Percentiles rank a stretch among this genome's conserved stretches.
These are phyloP conservation scores for Coemansia sp. DNA, from an alignment of 192 early-diverging fungal species.

Conservation along the genomic window DNA sequence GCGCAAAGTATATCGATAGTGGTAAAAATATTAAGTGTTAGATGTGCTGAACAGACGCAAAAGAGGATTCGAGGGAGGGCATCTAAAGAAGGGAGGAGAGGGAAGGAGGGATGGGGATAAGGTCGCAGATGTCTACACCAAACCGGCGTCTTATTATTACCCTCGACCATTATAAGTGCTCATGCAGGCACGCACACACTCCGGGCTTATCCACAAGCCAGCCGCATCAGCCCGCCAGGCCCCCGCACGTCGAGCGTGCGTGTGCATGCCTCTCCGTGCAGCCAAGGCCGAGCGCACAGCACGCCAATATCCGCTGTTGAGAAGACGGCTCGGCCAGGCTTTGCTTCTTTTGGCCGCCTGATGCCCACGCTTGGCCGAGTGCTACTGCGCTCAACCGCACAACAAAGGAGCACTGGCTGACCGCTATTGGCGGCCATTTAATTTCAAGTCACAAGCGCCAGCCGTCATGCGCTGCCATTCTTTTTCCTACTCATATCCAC, in stretches of 20 bases:
- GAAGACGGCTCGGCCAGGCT: not conserved
- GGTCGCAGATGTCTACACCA: constrained; percentile 30
- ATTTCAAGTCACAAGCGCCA: constrained; percentile 9
- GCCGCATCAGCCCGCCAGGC: constrained; percentile 4
- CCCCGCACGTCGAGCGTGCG: constrained; percentile 6
- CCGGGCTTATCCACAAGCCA: constrained; percentile 10
- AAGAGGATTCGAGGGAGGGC: constrained; percentile 18
- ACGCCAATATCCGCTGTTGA: constrained; percentile 3
- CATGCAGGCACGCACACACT: constrained; percentile 18
- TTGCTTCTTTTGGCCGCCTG: not conserved
- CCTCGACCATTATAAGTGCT: constrained; percentile 17
- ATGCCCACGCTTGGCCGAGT: not conserved
- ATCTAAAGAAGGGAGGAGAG: constrained; percentile 19
- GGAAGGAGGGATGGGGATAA: constrained; percentile 20
- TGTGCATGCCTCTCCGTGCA: constrained; percentile 7
- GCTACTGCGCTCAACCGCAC: constrained; percentile 10
- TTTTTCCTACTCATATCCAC: not conserved
- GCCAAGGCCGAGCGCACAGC: constrained; percentile 9
- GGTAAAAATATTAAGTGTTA: constrained; percentile 18
- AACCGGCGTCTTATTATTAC: constrained; percentile 29
- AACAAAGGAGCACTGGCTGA: not conserved
- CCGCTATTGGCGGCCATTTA: not conserved
- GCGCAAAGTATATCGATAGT: constrained; percentile 26
- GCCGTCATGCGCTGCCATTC: constrained; percentile 5
- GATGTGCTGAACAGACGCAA: constrained; percentile 8